Conservation (phyloP, 805 yeast species). For the Pichia ethanolica region DNA sequence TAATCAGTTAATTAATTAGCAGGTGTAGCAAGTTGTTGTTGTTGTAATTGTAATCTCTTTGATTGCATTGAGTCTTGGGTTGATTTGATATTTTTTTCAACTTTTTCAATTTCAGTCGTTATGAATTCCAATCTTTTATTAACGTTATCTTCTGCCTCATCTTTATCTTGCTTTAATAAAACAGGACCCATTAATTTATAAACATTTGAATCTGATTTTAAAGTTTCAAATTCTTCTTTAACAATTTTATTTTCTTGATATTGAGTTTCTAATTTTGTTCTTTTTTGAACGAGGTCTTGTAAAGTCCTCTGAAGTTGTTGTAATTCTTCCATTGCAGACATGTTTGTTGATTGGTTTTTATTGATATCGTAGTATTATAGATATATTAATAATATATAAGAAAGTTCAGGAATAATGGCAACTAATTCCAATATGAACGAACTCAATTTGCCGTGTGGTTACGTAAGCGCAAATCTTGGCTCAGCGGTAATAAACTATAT, state of each 20-base stretch:
- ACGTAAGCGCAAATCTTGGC: no score
- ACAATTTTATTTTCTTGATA: constrained; percentile 91
- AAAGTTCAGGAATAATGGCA: no score
- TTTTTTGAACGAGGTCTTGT: constrained; percentile 52
- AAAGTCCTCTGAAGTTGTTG: constrained; percentile 23
- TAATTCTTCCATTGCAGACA: constrained; percentile 13
- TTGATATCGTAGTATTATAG: no score
- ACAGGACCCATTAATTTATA: constrained; percentile 91
- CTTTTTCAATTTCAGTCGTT: constrained; percentile 64
- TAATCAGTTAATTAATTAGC: not conserved
- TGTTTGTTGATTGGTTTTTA: not conserved
- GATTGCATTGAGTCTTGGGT: constrained; percentile 50
- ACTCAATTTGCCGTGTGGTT: no score
- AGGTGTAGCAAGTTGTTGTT: no score
- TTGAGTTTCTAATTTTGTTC: constrained; percentile 90
- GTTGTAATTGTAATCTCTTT: constrained; percentile 40
- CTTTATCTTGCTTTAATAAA: constrained; percentile 77
- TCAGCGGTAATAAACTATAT: no score
- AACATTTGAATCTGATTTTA: constrained; percentile 61
- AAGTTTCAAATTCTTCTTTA: constrained; percentile 59
- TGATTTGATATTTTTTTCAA: constrained; percentile 60
- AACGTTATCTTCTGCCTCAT: constrained; percentile 79
- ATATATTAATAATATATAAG: no score
- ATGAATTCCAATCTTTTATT: constrained; percentile 87
- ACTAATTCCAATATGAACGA: no score